A percentile compares a stretch with the other conserved stretches of the same genome.
phyloP scores from a whole-genome alignment of 2,329 filamentous ascomycete species.

The Arthrobotrys musiformis region DNA sequence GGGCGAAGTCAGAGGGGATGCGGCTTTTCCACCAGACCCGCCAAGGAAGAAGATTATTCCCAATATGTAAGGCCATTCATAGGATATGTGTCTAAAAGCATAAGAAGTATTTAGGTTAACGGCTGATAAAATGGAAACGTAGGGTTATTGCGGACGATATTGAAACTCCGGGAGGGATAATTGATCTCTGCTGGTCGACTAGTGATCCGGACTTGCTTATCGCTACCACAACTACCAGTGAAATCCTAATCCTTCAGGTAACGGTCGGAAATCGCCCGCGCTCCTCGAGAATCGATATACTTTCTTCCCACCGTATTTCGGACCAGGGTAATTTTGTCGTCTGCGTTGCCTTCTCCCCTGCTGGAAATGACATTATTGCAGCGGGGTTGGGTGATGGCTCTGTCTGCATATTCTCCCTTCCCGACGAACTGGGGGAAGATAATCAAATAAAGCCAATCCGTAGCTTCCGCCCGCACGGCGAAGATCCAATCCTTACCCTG shows the following conservation, averaged over 20 bases:
- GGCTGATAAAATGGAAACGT: too few species aligned
- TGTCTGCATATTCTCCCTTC: conserved; percentile 22
- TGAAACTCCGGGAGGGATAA: conserved; percentile 48
- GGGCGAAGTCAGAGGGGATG: conserved; percentile 56
- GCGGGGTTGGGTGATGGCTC: conserved; percentile 46
- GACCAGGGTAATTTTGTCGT: conserved; percentile 20
- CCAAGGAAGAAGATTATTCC: conserved; percentile 56
- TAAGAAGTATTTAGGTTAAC: too few species aligned
- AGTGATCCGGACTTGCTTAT: conserved; percentile 52
- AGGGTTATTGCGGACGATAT: conserved; percentile 54
- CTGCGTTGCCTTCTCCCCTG: conserved; percentile 49
- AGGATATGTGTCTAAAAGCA: too few species aligned
- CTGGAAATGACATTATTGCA: conserved; percentile 40
- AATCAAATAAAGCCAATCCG: conserved; percentile 30
- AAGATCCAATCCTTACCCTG: conserved; percentile 24
- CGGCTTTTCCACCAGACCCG: conserved; percentile 45
- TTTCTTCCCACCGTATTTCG: conserved; percentile 47
- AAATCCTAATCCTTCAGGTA: conserved; percentile 45
- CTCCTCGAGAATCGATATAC: conserved; percentile 32
- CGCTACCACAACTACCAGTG: conserved; percentile 48
- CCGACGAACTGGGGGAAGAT: conserved; percentile 46
- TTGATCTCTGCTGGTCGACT: conserved; percentile 55
- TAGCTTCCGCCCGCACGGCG: conserved; percentile 30
- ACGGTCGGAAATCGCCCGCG: conserved; percentile 23
- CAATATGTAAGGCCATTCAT: conserved; percentile 50